A percentile compares a stretch with the other conserved stretches of the same genome.
phyloP scores from a whole-genome alignment of 1,284 basidiomycete genomes.

The Ganoderma meredithae region DNA sequence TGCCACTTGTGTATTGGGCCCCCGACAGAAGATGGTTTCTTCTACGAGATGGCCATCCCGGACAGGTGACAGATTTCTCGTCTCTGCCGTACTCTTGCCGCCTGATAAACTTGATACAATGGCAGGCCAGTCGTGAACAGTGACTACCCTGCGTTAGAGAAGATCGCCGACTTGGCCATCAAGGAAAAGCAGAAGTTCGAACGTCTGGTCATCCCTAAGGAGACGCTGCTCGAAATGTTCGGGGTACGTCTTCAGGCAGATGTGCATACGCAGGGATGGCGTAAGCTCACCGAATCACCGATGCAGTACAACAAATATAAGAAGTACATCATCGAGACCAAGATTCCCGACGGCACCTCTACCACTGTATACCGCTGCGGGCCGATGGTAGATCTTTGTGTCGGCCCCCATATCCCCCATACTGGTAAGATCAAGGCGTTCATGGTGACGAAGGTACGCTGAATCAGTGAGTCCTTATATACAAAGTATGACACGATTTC shows the following conservation, averaged over 20 bases:
- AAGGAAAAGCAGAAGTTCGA: conserved; percentile 99
- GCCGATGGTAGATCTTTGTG: conserved; percentile 97
- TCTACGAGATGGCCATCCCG: conserved; percentile 96
- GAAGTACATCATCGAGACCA: conserved; percentile 93
- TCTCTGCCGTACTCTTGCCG: conserved; percentile 1
- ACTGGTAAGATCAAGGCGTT: conserved; percentile 98
- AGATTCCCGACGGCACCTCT: conserved; percentile 96
- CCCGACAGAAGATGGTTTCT: conserved; percentile 98
- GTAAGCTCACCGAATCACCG: neutral
- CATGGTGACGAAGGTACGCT: conserved; percentile 87
- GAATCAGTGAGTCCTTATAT: conserved; percentile 9
- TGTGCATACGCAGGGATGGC: neutral
- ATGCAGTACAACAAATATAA: conserved; percentile 99
- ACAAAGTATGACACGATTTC: conserved; percentile 12
- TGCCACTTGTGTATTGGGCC: conserved; percentile 98
- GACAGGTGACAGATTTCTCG: conserved; percentile 58
- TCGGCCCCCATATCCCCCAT: conserved; percentile 97
- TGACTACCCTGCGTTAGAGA: conserved; percentile 93
- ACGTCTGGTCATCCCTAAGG: conserved; percentile 92
- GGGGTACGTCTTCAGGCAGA: conserved; percentile 57
- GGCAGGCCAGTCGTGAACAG: conserved; percentile 74
- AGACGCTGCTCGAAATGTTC: conserved; percentile 97
- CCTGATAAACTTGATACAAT: neutral
- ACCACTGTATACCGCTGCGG: conserved; percentile 99
- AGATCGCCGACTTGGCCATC: conserved; percentile 86